These are phyloP conservation scores for Stachybotrys echinatus DNA, from an alignment of 2,329 filamentous ascomycete genomes.

Conservation along the genomic window DNA sequence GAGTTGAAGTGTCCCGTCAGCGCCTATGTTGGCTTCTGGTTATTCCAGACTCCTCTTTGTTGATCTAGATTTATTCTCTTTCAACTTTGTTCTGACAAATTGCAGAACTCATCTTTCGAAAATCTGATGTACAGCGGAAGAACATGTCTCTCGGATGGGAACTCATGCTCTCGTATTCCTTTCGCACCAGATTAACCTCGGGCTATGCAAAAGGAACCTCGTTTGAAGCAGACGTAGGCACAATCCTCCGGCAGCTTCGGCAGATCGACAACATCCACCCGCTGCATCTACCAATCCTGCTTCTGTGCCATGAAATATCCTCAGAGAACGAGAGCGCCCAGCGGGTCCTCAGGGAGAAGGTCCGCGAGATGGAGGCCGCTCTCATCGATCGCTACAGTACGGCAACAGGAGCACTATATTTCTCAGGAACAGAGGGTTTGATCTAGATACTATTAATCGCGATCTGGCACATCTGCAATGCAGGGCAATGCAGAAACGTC, in stretches of 20 bases:
- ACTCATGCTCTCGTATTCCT: constrained; percentile 54
- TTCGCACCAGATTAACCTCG: constrained; percentile 49
- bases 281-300: constrained; percentile 53
- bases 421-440: background rate
- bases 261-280: constrained; percentile 52
- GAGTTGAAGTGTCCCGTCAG: no score
- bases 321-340: constrained; percentile 54
- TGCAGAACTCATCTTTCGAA: constrained; percentile 56
- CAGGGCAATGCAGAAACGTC: constrained; percentile 59
- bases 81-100: no score
- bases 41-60: no score
- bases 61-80: no score
- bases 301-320: constrained; percentile 53
- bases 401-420: background rate
- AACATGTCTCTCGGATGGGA: constrained; percentile 61
- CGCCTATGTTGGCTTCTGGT: no score
- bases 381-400: constrained; percentile 13
- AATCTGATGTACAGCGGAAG: constrained; percentile 60
- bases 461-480: constrained; percentile 38
- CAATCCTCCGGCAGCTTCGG: constrained; percentile 43
- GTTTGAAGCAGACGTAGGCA: constrained; percentile 45
- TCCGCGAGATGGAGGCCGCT: constrained; percentile 58
- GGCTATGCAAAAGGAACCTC: constrained; percentile 58
- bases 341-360: constrained; percentile 57
- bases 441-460: background rate